Evolutionary conservation across 139 green algal genomes (phyloP).

Genomic region (Coccomyxa sp.): DNA sequence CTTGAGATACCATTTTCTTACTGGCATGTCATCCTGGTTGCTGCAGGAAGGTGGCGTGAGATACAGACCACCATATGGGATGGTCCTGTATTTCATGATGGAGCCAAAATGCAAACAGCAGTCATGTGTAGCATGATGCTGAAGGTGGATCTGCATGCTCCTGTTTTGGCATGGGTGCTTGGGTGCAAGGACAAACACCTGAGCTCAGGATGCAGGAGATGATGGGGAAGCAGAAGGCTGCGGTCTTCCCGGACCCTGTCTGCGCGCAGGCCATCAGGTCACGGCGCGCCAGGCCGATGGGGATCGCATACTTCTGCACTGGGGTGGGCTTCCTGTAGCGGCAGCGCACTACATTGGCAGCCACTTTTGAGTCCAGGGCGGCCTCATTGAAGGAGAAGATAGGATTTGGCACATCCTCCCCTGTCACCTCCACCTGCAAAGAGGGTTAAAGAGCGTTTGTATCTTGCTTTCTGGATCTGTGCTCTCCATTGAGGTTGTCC

Average conservation of each 20-base stretch:
- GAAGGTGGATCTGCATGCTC: too few relatives aligned
- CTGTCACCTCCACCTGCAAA: conserved; percentile 53
- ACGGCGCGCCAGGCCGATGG: conserved; percentile 85
- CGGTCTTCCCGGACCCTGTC: conserved; percentile 97
- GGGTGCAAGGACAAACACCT: not conserved
- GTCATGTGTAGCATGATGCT: too few relatives aligned
- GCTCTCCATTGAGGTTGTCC: not conserved
- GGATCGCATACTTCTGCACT: conserved; percentile 95
- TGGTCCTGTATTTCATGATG: too few relatives aligned
- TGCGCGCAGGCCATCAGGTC: conserved; percentile 97
- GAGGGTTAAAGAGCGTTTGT: too few relatives aligned
- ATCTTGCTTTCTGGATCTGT: too few relatives aligned
- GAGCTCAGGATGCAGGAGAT: conserved; percentile 80
- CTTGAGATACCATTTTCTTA: too few relatives aligned
- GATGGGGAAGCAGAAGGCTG: conserved; percentile 98
- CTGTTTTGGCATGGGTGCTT: too few relatives aligned
- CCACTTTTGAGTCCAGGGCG: conserved; percentile 67
- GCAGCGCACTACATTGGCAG: conserved; percentile 89
- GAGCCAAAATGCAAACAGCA: too few relatives aligned
- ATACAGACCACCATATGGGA: too few relatives aligned
- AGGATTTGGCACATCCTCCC: conserved; percentile 69
- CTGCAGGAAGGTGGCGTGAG: too few relatives aligned
- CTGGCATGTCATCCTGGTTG: too few relatives aligned
- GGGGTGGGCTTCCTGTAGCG: conserved; percentile 97
- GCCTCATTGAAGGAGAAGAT: conserved; percentile 85